phyloP scores from a whole-genome alignment of 176 grass and related monocot genomes.

The Urochloa ruziziensis region DNA sequence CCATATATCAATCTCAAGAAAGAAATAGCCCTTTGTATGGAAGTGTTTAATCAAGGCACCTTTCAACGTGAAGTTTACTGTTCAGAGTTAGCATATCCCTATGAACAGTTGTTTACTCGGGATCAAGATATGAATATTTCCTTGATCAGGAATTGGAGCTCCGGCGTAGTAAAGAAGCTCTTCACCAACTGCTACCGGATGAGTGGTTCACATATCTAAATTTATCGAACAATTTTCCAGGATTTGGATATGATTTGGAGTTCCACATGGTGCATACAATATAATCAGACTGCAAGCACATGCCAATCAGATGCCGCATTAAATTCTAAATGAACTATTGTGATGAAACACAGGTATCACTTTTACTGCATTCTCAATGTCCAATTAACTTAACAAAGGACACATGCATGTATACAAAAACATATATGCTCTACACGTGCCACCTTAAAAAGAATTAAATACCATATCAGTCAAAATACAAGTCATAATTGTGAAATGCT shows the following conservation, averaged over 20 bases:
- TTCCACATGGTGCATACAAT: slow-evolving; percentile 24
- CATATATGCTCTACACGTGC: slow-evolving; percentile 17
- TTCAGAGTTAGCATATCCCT: slow-evolving; percentile 7
- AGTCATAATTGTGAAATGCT: not conserved
- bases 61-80: not conserved
- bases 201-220: slow-evolving; percentile 18
- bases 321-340: slow-evolving; percentile 10
- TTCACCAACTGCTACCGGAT: slow-evolving; percentile 26
- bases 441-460: slow-evolving; percentile 23
- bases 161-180: slow-evolving; percentile 14
- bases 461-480: not conserved
- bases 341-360: not conserved
- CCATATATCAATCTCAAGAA: slow-evolving; percentile 4
- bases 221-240: not conserved
- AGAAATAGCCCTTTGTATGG: not conserved
- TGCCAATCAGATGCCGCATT: slow-evolving; percentile 9
- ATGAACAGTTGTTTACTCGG: not conserved
- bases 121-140: slow-evolving; percentile 23
- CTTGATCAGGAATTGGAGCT: slow-evolving; percentile 9
- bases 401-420: slow-evolving; percentile 1
- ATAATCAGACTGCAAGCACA: slow-evolving; percentile 10
- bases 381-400: slow-evolving; percentile 20
- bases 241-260: slow-evolving; percentile 16
- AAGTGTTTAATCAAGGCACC: slow-evolving; percentile 3
- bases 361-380: not conserved